phyloP scores from a whole-genome alignment of 1,139 yeast genomes.

The Geotrichum aggregatum region DNA sequence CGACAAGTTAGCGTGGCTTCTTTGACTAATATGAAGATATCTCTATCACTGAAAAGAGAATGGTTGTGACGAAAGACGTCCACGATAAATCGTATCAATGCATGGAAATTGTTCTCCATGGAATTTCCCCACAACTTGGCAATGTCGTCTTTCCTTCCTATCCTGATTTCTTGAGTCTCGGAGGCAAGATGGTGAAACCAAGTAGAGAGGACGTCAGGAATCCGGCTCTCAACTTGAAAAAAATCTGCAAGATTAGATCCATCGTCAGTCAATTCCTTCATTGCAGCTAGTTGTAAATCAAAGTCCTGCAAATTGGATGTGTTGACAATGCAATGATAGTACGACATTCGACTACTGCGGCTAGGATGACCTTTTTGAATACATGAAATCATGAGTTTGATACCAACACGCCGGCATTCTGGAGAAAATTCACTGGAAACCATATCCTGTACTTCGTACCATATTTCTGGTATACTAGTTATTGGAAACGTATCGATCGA shows the following conservation, averaged over 20 bases:
- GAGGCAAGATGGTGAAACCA: slow-evolving; percentile 39
- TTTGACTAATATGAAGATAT: slow-evolving; percentile 34
- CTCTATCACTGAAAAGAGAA: slow-evolving; percentile 38
- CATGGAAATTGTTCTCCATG: slow-evolving; percentile 36
- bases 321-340: slow-evolving; percentile 55
- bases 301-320: slow-evolving; percentile 53
- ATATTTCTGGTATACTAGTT: slow-evolving; percentile 63
- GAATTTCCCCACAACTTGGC: slow-evolving; percentile 35
- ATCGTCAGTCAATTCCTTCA: slow-evolving; percentile 52
- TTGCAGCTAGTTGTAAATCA: slow-evolving; percentile 51
- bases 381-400: slow-evolving; percentile 54
- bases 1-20: slow-evolving; percentile 44
- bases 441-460: slow-evolving; percentile 65
- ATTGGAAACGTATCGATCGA: slow-evolving; percentile 52
- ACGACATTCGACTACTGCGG: slow-evolving; percentile 46
- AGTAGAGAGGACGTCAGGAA: slow-evolving; percentile 42
- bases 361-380: slow-evolving; percentile 35
- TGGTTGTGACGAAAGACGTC: slow-evolving; percentile 51
- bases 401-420: slow-evolving; percentile 51
- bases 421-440: slow-evolving; percentile 44
- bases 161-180: slow-evolving; percentile 34
- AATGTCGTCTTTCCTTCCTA: slow-evolving; percentile 30
- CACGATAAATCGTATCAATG: slow-evolving; percentile 42
- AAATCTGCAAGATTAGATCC: slow-evolving; percentile 62
- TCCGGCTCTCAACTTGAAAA: slow-evolving; percentile 46